Base-by-base conservation (phyloP, 805 yeast genomes). In the Saccharomycopsis sp. region DNA sequence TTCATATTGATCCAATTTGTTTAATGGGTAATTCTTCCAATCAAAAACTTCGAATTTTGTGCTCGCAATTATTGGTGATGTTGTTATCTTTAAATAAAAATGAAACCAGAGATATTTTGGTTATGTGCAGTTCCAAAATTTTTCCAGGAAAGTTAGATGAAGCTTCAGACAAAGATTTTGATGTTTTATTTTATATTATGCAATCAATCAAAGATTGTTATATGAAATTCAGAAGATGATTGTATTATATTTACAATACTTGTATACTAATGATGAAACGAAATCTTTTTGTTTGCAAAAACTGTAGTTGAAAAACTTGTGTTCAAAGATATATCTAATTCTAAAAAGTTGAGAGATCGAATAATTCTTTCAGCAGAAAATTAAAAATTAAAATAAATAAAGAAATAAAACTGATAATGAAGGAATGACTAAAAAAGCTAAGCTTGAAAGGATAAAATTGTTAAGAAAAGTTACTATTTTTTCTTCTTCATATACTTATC, bases 401-500 rank as follows among this genome's bases (percentile, higher is more conserved):
- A 23, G 20, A 36, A 37, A 28, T 37, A 19, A 34, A 34, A 29
- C 27, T 32, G 32, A 34, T 8, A 30, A 25, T 9, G 19, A 36
- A 17, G 26, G 23, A 3, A 39, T 34, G 10, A 28, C 17, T 17
- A 35, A 23, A 19, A 34, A 30, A 1, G 12, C 21, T 5, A 32
- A 31, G 10, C 31, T n/a, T n/a, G n/a, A 25, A 25, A 25, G 12
- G 12, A 25, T 25, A 9, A 25, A 9, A 25, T 25, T 9, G 8
- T 8, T 25, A n/a, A n/a, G n/a, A n/a, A n/a, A n/a, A n/a, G n/a
- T n/a, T 9, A 28, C 29, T 20, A 8, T 36, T 30, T 31, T 31
- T 42, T 39, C 21, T 36, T 38, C 31, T 56, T 52, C 59, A 63
- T 55, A 51, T 81, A 80, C 61, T 79, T 80, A 35, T 73, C 74